A percentile compares a stretch with the other conserved stretches of the same genome.
Conservation (phyloP, 2,329 filamentous ascomycete genomes). For the Metarhizium album region DNA sequence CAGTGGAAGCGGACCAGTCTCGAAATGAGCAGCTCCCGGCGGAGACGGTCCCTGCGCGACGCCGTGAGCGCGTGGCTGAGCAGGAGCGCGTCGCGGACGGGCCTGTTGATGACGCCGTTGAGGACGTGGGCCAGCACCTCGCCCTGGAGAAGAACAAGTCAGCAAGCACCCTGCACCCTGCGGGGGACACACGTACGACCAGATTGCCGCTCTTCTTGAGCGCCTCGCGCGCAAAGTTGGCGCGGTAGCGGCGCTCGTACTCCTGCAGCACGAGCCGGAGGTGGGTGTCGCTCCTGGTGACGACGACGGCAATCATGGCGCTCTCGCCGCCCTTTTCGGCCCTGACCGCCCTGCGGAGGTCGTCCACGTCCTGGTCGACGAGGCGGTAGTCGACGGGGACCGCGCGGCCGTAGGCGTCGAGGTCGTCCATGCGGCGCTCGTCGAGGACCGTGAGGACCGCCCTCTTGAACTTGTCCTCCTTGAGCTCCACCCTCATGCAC, state of each 20-base stretch:
- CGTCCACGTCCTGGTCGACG: slow-evolving; percentile 61
- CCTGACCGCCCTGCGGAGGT: slow-evolving; percentile 56
- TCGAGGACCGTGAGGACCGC: slow-evolving; percentile 78
- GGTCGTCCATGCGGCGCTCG: slow-evolving; percentile 73
- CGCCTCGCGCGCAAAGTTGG: slow-evolving; percentile 82
- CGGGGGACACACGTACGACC: slow-evolving; percentile 55
- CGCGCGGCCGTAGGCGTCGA: slow-evolving; percentile 50
- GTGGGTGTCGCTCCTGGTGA: slow-evolving; percentile 71
- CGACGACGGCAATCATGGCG: slow-evolving; percentile 75
- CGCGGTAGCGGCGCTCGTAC: slow-evolving; percentile 62
- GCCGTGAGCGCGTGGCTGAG: slow-evolving; percentile 81
- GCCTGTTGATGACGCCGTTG: slow-evolving; percentile 92
- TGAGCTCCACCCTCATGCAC: slow-evolving; percentile 88
- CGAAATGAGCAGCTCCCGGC: slow-evolving; percentile 79
- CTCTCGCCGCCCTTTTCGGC: slow-evolving; percentile 75
- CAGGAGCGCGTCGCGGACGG: slow-evolving; percentile 83
- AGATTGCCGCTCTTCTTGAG: slow-evolving; percentile 84
- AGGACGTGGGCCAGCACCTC: slow-evolving; percentile 91
- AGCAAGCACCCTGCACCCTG: background rate
- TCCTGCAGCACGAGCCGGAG: slow-evolving; percentile 65
- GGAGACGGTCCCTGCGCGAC: slow-evolving; percentile 57
- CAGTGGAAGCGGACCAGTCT: slow-evolving; percentile 84
- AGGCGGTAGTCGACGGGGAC: slow-evolving; percentile 47
- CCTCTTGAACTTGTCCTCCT: slow-evolving; percentile 91
- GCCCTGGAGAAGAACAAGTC: slow-evolving; percentile 45